These are phyloP conservation scores for Ophiocordyceps robertsii DNA, from an alignment of 2,329 filamentous ascomycete species.

Conservation along the genomic window DNA sequence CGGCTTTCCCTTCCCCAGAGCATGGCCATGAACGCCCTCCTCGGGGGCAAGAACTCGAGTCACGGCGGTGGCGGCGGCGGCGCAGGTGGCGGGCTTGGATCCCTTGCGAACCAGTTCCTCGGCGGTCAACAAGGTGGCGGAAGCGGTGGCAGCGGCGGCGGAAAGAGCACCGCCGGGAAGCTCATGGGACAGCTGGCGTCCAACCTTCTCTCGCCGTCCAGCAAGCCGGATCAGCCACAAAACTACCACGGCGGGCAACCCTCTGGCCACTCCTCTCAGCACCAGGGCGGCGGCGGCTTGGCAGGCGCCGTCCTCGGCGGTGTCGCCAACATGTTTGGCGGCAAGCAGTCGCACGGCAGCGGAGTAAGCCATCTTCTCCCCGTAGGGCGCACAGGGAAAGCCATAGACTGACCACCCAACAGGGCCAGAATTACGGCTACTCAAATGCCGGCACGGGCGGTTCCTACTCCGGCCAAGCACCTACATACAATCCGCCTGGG, in stretches of 20 bases:
- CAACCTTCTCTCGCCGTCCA: conserved; percentile 34
- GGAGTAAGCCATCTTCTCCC: conserved; percentile 12
- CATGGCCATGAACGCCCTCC: conserved; percentile 47
- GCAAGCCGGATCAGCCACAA: conserved; percentile 31
- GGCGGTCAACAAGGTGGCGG: conserved; percentile 19
- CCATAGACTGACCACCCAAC: conserved; percentile 5
- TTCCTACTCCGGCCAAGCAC: conserved; percentile 49
- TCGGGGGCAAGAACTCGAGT: conserved; percentile 29
- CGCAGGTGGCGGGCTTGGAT: conserved; percentile 15
- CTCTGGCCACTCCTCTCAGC: conserved; percentile 18
- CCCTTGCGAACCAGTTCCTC: conserved; percentile 26
- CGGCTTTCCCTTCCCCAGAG: conserved; percentile 23
- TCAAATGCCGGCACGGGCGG: conserved; percentile 39
- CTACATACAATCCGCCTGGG: conserved; percentile 27
- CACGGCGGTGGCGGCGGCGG: conserved; percentile 9
- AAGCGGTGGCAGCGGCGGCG: conserved; percentile 21
- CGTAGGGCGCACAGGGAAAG: not conserved
- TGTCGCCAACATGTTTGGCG: conserved; percentile 39
- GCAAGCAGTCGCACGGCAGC: conserved; percentile 22
- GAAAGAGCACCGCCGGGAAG: conserved; percentile 34
- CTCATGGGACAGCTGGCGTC: conserved; percentile 43
- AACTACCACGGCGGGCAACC: conserved; percentile 36
- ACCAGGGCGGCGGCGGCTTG: conserved; percentile 29
- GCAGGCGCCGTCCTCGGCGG: conserved; percentile 41
- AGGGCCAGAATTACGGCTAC: conserved; percentile 50